A percentile compares a stretch with the other conserved stretches of the same genome.
Conservation (phyloP, 306 rosid species). For the Malus orientalis region DNA sequence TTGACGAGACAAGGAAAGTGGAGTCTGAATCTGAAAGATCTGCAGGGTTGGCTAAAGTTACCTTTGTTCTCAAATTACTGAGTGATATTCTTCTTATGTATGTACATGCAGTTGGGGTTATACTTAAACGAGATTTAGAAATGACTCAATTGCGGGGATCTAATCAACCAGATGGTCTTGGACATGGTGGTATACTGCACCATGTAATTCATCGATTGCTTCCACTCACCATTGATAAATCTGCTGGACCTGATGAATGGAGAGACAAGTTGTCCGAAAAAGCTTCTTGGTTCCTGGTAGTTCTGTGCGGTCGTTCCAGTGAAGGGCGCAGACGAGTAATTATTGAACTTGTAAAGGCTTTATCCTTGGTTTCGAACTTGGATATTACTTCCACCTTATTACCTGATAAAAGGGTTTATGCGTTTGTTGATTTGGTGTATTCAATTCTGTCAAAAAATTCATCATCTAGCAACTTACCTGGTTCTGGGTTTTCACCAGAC, state of each 20-base stretch:
- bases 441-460: slow-evolving; percentile 88
- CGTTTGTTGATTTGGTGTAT: slow-evolving; percentile 73
- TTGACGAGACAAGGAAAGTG: slow-evolving; percentile 45
- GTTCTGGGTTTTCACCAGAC: slow-evolving; percentile 93
- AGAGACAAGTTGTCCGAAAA: slow-evolving; percentile 88
- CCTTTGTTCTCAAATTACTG: slow-evolving; percentile 86
- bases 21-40: slow-evolving; percentile 82
- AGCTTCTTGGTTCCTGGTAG: slow-evolving; percentile 89
- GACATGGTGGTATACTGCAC: slow-evolving; percentile 64
- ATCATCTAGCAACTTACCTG: slow-evolving; percentile 81
- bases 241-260: slow-evolving; percentile 98
- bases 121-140: slow-evolving; percentile 88
- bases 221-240: slow-evolving; percentile 71
- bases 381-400: slow-evolving; percentile 63
- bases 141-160: slow-evolving; percentile 74
- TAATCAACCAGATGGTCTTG: slow-evolving; percentile 56
- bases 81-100: slow-evolving; percentile 94
- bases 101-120: slow-evolving; percentile 85
- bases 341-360: slow-evolving; percentile 74
- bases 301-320: slow-evolving; percentile 88
- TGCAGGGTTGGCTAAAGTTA: slow-evolving; percentile 86
- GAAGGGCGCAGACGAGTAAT: slow-evolving; percentile 94
- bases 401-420: slow-evolving; percentile 84
- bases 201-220: slow-evolving; percentile 72
- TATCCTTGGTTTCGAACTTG: slow-evolving; percentile 47